These are phyloP conservation scores for Phylloporus scabripes DNA, from an alignment of 768 basidiomycete species.

Conservation along the genomic window DNA sequence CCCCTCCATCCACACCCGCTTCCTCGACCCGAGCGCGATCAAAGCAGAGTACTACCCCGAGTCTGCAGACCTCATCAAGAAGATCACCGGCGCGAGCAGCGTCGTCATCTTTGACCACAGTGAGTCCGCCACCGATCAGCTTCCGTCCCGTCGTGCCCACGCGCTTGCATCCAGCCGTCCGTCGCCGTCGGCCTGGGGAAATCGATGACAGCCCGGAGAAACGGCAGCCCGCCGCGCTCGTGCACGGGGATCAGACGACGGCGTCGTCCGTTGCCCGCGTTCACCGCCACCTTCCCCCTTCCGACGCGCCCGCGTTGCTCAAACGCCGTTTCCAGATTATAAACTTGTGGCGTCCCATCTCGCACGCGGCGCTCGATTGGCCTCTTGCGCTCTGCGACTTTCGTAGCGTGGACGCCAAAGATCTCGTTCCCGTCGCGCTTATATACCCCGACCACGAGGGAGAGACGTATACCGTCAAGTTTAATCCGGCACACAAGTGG, in stretches of 20 bases:
- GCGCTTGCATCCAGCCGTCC: slow-evolving; percentile 32
- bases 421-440: slow-evolving; percentile 36
- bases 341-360: slow-evolving; percentile 52
- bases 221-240: slow-evolving; percentile 39
- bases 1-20: slow-evolving; percentile 24
- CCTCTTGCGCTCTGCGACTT: slow-evolving; percentile 47
- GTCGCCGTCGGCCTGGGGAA: slow-evolving; percentile 36
- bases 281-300: slow-evolving; percentile 37
- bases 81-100: slow-evolving; percentile 34
- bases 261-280: slow-evolving; percentile 38
- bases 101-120: slow-evolving; percentile 41
- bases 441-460: slow-evolving; percentile 40
- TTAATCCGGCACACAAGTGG: slow-evolving; percentile 39
- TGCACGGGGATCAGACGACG: slow-evolving; percentile 45
- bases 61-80: slow-evolving; percentile 34
- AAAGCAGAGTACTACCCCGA: slow-evolving; percentile 37
- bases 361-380: slow-evolving; percentile 41
- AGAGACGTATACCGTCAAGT: slow-evolving; percentile 38
- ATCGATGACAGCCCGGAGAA: slow-evolving; percentile 33
- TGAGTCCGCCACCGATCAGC: background rate
- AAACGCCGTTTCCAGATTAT: slow-evolving; percentile 47
- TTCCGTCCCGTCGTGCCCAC: background rate
- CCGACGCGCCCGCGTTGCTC: slow-evolving; percentile 37
- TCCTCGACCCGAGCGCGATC: slow-evolving; percentile 34
- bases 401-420: slow-evolving; percentile 35